A percentile compares a stretch with the other conserved stretches of the same genome.
Evolutionary conservation across 139 green algal genomes (phyloP).

Genomic region (Marvania coccoides): DNA sequence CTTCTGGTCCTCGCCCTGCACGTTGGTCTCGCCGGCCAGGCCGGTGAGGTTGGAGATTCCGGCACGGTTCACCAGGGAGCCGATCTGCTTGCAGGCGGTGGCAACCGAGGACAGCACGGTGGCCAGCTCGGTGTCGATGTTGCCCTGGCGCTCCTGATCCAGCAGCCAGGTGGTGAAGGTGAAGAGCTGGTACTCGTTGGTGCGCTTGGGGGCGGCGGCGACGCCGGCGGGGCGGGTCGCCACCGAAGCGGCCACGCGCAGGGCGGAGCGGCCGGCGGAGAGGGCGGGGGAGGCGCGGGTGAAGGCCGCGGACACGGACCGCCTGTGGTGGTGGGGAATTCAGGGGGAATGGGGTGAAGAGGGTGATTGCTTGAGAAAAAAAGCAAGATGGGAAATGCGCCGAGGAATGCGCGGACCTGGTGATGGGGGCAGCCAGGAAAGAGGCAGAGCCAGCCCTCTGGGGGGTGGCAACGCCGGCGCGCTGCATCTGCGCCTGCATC

Average conservation of each 20-base stretch:
- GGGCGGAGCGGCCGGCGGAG: background rate
- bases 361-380: too few species aligned
- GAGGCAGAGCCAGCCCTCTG: background rate
- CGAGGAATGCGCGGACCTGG: background rate
- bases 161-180: conserved; percentile 36
- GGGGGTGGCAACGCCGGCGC: background rate
- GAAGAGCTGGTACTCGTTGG: conserved; percentile 18
- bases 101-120: conserved; percentile 89
- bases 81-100: conserved; percentile 97
- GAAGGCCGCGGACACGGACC: background rate
- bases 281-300: background rate
- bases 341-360: background rate
- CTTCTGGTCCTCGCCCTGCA: conserved; percentile 97
- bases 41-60: conserved; percentile 91
- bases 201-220: background rate
- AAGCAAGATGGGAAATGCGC: too few species aligned
- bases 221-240: background rate
- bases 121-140: conserved; percentile 85
- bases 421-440: background rate
- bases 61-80: conserved; percentile 80
- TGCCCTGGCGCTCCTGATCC: conserved; percentile 69
- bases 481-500: background rate
- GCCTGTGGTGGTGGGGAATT: background rate
- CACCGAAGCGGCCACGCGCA: conserved; percentile 6
- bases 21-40: conserved; percentile 15